Evolutionary conservation across 2,329 filamentous ascomycete genomes (phyloP).

Genomic region (Scedosporium apiospermum): DNA sequence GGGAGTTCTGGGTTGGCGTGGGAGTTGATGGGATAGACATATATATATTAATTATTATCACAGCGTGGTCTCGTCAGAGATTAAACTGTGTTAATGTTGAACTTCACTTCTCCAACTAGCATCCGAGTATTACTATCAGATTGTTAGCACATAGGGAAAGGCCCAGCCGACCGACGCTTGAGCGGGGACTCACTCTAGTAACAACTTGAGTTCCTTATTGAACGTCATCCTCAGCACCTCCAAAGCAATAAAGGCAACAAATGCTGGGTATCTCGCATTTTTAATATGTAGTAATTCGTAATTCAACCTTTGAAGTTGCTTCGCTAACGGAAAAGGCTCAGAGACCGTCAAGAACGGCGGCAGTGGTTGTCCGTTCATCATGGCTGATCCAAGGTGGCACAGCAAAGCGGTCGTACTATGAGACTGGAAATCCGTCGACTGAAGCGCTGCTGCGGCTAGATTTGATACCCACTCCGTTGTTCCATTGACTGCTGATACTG

Average conservation of each 20-base stretch:
- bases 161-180: not conserved
- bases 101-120: conserved; percentile 3
- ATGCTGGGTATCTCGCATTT: conserved; percentile 3
- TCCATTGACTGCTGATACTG: not conserved
- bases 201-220: not conserved
- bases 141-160: not conserved
- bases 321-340: conserved; percentile 2
- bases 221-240: conserved; percentile 3
- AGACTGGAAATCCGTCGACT: conserved; percentile 4
- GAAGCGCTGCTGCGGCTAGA: not conserved
- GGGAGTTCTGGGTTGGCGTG: too few species aligned
- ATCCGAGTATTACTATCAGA: not conserved
- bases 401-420: conserved; percentile 2
- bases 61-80: too few species aligned
- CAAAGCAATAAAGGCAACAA: conserved; percentile 4
- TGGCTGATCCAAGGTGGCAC: conserved; percentile 1
- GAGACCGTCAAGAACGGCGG: not conserved
- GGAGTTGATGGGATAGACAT: too few species aligned
- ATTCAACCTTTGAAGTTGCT: conserved; percentile 2
- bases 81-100: not conserved
- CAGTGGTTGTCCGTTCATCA: conserved; percentile 5
- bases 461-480: conserved; percentile 3
- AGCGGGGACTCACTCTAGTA: not conserved
- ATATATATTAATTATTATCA: too few species aligned
- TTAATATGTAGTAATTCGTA: not conserved